phyloP scores from a whole-genome alignment of 176 grass and related monocot genomes.

The Juncus inflexus region DNA sequence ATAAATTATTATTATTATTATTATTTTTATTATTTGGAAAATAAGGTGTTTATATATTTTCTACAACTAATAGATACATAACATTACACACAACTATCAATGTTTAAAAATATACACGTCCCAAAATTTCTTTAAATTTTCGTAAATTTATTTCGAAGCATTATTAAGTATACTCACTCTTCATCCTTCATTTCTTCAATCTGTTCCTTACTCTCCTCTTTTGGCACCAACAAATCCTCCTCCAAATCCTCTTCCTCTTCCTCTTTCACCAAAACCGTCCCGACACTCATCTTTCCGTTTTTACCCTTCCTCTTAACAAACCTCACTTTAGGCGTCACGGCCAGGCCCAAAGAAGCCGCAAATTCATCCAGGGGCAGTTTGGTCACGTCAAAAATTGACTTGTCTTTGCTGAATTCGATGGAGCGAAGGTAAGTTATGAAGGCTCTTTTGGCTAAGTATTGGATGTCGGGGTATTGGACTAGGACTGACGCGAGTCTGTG shows the following conservation, averaged over 20 bases:
- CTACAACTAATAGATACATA: too few species aligned
- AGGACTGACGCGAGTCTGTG: slow-evolving; percentile 59
- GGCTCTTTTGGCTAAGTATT: slow-evolving; percentile 71
- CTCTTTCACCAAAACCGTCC: background rate
- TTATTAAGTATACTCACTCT: background rate
- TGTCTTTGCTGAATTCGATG: slow-evolving; percentile 54
- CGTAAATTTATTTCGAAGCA: too few species aligned
- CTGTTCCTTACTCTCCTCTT: slow-evolving; percentile 34
- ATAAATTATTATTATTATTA: too few species aligned
- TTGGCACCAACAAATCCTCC: slow-evolving; percentile 18
- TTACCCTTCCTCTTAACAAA: slow-evolving; percentile 60
- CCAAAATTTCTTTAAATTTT: too few species aligned
- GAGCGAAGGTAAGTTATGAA: slow-evolving; percentile 87
- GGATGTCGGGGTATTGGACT: slow-evolving; percentile 66
- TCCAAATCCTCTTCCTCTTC: slow-evolving; percentile 34
- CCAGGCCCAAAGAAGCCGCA: slow-evolving; percentile 67
- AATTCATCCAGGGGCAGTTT: slow-evolving; percentile 64
- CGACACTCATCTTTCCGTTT: background rate
- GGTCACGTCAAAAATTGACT: slow-evolving; percentile 71
- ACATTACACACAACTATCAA: too few species aligned
- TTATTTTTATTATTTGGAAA: too few species aligned
- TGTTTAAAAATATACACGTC: too few species aligned
- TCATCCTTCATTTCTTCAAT: slow-evolving; percentile 27
- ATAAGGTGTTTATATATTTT: too few species aligned
- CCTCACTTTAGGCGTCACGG: slow-evolving; percentile 57